Evolutionary conservation across 1,284 basidiomycete species (phyloP).

Genomic region (Fistulina hepatica): DNA sequence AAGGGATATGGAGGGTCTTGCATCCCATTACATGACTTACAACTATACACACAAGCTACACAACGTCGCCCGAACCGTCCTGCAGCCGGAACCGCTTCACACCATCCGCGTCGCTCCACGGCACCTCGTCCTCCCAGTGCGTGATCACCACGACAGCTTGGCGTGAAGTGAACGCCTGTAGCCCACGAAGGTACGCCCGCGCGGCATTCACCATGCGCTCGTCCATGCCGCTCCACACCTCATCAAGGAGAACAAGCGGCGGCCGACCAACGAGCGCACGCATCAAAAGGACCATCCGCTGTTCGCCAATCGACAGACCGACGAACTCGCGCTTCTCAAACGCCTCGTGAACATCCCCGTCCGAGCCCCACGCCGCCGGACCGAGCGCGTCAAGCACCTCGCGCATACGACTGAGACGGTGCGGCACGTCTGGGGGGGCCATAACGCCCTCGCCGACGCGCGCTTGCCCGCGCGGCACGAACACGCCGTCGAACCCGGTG

Average conservation of each 20-base stretch:
- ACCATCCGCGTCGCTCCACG: conserved; percentile 40
- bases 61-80: too few species aligned
- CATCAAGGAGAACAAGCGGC: conserved; percentile 73
- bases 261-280: conserved; percentile 69
- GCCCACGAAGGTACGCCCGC: conserved; percentile 45
- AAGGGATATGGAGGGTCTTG: too few species aligned
- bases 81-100: neutral
- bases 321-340: conserved; percentile 46
- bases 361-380: conserved; percentile 36
- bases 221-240: conserved; percentile 88
- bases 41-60: too few species aligned
- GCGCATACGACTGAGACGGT: conserved; percentile 38
- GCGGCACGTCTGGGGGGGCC: conserved; percentile 21
- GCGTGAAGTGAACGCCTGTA: conserved; percentile 36
- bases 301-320: conserved; percentile 57
- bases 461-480: conserved; percentile 40
- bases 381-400: conserved; percentile 56
- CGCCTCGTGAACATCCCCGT: conserved; percentile 15
- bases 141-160: conserved; percentile 79
- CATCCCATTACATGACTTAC: too few species aligned
- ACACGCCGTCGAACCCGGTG: conserved; percentile 80
- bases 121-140: conserved; percentile 85
- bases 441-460: conserved; percentile 27
- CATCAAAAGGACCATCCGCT: conserved; percentile 72
- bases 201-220: conserved; percentile 60